Percentiles rank a stretch among this genome's conserved stretches.
Conservation (phyloP, 148 eudicot genomes). For the Beta vulgaris region DNA sequence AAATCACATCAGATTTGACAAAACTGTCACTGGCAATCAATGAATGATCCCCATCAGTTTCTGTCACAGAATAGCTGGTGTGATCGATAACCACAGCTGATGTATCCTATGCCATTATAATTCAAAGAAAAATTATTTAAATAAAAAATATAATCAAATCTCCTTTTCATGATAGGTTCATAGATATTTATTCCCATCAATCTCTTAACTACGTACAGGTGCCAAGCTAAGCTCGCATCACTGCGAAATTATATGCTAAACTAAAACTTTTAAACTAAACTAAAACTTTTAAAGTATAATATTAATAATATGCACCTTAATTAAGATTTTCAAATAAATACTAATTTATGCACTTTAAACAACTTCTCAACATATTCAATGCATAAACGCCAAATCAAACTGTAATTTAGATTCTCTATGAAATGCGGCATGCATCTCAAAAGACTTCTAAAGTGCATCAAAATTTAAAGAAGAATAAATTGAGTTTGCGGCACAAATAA, state of each 20-base stretch:
- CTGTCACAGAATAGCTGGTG: constrained; percentile 53
- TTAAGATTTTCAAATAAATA: too few species aligned
- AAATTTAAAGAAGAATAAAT: too few species aligned
- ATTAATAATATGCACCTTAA: too few species aligned
- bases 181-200: neutral
- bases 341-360: neutral
- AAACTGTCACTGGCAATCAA: constrained; percentile 53
- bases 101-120: constrained; percentile 44
- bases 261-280: too few species aligned
- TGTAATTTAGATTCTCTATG: neutral
- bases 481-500: neutral
- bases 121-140: neutral
- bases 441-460: too few species aligned
- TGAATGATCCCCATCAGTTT: constrained; percentile 61
- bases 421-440: neutral
- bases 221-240: too few species aligned
- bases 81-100: constrained; percentile 65
- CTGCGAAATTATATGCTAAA: too few species aligned
- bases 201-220: neutral
- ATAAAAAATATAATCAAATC: neutral
- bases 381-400: too few species aligned
- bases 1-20: constrained; percentile 52
- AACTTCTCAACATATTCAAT: too few species aligned
- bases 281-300: too few species aligned
- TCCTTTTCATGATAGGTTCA: neutral